Evolutionary conservation across 2,329 filamentous ascomycete species (phyloP), one percentile per base, ranked within the genome.

Genomic region (Fusarium sarcochroum): DNA sequence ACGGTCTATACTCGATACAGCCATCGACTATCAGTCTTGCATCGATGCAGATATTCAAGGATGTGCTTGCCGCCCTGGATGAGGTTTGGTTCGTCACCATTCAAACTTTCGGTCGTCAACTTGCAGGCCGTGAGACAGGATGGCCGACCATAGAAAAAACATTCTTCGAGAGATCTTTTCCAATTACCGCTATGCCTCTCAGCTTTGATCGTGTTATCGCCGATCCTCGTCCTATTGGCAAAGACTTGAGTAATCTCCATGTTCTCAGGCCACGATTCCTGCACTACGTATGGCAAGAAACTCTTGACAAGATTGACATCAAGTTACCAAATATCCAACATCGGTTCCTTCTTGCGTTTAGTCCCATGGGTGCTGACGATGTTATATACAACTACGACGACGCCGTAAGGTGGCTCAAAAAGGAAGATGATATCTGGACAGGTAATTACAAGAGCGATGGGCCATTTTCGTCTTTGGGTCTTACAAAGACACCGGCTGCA

Each of bases 311-410:
- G 15, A 17, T 49, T 17, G 14, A 11, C 1, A 18, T 49, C 13
- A 14, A 14, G 7, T 44, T 30, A 5, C 1, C 11, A 7, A 32
- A 27, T 5, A 13, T 20, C 21, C 21, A 17, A 7, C 30, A 38
- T 25, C 23, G 42, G 2, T 14, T 38, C 6, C 14, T 54, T 5
- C 11, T 38, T 9, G n/a, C 18, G 3, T 37, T 49, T 2, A 15
- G 11, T 1, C n/a, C 32, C 10, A 30, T 13, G 14, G 5, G 15
- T 3, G 4, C n/a, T 4, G 6, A 7, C 7, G 3, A 6, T 4
- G 3, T 3, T 0, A 30, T 49, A 5, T 23, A 27, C 4, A 15
- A 27, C 10, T 8, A 10, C 5, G 8, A 2, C 2, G 42, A 30
- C 15, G n/a, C 42, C 2, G 2, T 13, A 2, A 13, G 23, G 17